Base-by-base conservation (phyloP, 805 yeast genomes). In the Brettanomyces bruxellensis region DNA sequence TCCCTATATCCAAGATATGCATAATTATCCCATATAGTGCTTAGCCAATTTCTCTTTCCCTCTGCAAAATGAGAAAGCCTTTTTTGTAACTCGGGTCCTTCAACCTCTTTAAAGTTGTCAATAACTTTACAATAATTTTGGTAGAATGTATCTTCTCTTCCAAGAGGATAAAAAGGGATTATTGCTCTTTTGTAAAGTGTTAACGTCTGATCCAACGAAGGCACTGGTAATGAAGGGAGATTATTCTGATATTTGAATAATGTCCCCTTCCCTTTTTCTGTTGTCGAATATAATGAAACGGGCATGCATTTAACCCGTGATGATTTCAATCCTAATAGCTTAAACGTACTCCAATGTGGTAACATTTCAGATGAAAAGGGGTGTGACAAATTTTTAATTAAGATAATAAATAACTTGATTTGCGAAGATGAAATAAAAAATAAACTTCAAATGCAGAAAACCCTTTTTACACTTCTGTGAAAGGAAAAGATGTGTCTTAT, bases 1-100 rank as follows among this genome's bases (percentile, higher is more conserved):
- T 88, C 98, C 54, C 93, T 76, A 69, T 88, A 90, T 38, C 84
- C 80, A 71, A 91, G 71, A 67, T 91, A 91, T 22, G 96, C 95
- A 55, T 85, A 86, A 57, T 86, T 84, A 64, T 91, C 95, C 99
- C 99, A 91, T 75, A 83, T 88, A 49, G 78, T 83, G 41, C 85
- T 77, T 57, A 91, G 73, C 99, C 99, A 91, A 65, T 91, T 91
- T 60, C 88, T 82, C 47, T 67, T 70, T 45, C 59, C 67, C 30
- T 66, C 55, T 28, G 91, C 82, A 54, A 79, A 78, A 25, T 72
- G 68, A 35, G 64, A 59, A 45, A 91, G 73, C 49, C 90, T 75
- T 47, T 70, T 53, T 61, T 91, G 98, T 51, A 91, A 74, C 14
- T 93, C 88, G 40, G 70, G 69, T 6, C 87, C 88, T 6, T 38